Base-by-base conservation (phyloP, 257 asterid genomes). In the Fraxinus quadrangulata region DNA sequence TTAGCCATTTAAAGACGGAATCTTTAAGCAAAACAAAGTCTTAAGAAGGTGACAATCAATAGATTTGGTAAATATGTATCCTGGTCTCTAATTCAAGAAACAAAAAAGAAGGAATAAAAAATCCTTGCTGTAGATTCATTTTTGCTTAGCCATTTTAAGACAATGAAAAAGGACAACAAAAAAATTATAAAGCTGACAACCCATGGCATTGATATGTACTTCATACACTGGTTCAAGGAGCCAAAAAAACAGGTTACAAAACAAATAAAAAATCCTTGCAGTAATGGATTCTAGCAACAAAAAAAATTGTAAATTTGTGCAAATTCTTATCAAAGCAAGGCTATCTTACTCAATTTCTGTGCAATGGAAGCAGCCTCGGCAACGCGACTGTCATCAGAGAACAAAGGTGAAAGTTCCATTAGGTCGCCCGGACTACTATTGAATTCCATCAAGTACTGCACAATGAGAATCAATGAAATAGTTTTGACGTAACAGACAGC, bases 311-410 rank as follows among this genome's bases (percentile, higher is more conserved):
- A 40, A n/a, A 72, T 36, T 45, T 69, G 17, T 30, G 59, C 63
- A 31, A 42, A 56, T 36, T 72, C 67, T 75, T 28, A 42, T 59
- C 66, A n/a, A 63, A 49, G 69, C 34, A 82, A 17, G 67, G 79
- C 70, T 75, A 85, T 79, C 98, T 88, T 94, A 96, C 99, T 90
- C 89, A 96, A 86, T 92, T 93, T 96, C 81, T 96, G 99, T 66
- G 99, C 98, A 83, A 96, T 92, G 37, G 99, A 92, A 84, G 99
- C 99, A 83, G 99, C 98, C 85, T 96, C 97, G 3, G 97, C 99
- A n/a, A 93, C 99, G 75, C 98, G 98, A 82, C 96, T 93, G 85
- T 96, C 98, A 85, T 96, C 98, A 82, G 98, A 96, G 83, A 96
- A 96, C 73, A 96, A 86, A 70, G 99, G 95, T 80, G 99, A 96